Evolutionary conservation across 2,329 filamentous ascomycete genomes (phyloP).

Genomic region (Rugonectria rugulosa): DNA sequence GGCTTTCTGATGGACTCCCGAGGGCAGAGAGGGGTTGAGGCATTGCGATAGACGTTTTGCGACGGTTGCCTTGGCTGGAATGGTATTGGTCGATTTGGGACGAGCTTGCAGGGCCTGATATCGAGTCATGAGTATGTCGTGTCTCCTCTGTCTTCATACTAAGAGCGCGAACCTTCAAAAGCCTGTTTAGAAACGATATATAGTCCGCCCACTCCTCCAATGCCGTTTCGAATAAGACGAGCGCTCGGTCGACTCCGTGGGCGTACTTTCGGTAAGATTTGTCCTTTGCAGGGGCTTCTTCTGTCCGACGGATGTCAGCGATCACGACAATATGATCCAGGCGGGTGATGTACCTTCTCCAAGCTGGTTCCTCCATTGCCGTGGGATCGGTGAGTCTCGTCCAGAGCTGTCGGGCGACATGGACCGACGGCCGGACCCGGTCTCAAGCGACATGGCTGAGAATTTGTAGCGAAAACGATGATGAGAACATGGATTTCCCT

Average conservation of each 20-base stretch:
- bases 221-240: conserved; percentile 89
- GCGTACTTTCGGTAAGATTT: conserved; percentile 88
- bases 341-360: conserved; percentile 67
- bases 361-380: conserved; percentile 79
- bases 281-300: conserved; percentile 66
- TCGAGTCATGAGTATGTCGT: conserved; percentile 8
- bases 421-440: conserved; percentile 62
- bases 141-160: neutral
- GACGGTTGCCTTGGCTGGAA: conserved; percentile 84
- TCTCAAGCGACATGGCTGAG: conserved; percentile 70
- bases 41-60: conserved; percentile 95
- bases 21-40: conserved; percentile 89
- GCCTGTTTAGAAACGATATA: conserved; percentile 91
- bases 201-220: conserved; percentile 99
- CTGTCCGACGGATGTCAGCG: conserved; percentile 42
- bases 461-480: conserved; percentile 25
- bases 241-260: conserved; percentile 82
- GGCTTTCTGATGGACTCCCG: conserved; percentile 96
- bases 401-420: conserved; percentile 85
- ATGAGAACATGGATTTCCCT: conserved; percentile 35
- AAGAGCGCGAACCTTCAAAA: conserved; percentile 75
- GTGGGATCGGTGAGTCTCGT: conserved; percentile 76
- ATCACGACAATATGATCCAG: neutral
- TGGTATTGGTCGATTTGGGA: conserved; percentile 71
- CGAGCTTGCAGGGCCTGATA: conserved; percentile 85